Evolutionary conservation across 345 rosid species (phyloP).

Genomic region (Cardamine chenopodiifolia): DNA sequence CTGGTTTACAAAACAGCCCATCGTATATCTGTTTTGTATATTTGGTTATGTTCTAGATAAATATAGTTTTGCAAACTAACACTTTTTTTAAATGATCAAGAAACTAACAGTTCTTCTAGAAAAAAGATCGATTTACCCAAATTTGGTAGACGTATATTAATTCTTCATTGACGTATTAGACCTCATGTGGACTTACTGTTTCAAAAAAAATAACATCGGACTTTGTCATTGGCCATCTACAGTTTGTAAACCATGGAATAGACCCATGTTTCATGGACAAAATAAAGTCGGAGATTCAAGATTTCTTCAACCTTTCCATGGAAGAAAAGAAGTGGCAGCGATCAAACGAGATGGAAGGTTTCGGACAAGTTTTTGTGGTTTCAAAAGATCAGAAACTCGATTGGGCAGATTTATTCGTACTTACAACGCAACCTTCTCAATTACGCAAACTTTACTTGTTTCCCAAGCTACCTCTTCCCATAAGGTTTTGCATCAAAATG

Average conservation of each 20-base stretch:
- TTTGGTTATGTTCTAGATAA: no score
- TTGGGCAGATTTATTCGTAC: constrained; percentile 43
- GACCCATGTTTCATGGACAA: constrained; percentile 28
- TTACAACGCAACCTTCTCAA: constrained; percentile 35
- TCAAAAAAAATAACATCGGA: no score
- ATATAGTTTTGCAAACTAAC: no score
- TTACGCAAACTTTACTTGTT: constrained; percentile 43
- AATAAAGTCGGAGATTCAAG: constrained; percentile 33
- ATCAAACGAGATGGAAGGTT: constrained; percentile 39
- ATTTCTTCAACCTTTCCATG: constrained; percentile 42
- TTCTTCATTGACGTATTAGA: no score
- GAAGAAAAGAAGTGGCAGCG: constrained; percentile 46
- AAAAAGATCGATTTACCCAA: no score
- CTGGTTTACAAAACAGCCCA: no score
- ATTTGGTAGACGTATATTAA: no score
- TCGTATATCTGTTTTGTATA: no score
- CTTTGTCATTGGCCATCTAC: no score
- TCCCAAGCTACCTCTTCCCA: constrained; percentile 44
- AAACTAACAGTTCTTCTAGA: no score
- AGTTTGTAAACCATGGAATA: constrained; percentile 47
- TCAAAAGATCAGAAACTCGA: constrained; percentile 47
- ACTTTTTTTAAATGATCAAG: no score
- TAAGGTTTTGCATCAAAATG: constrained; percentile 38
- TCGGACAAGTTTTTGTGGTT: constrained; percentile 43
- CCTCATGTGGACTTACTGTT: no score